Evolutionary conservation across 805 yeast species (phyloP), one percentile per base, ranked within the genome.

Genomic region (Yarrowia deformans): DNA sequence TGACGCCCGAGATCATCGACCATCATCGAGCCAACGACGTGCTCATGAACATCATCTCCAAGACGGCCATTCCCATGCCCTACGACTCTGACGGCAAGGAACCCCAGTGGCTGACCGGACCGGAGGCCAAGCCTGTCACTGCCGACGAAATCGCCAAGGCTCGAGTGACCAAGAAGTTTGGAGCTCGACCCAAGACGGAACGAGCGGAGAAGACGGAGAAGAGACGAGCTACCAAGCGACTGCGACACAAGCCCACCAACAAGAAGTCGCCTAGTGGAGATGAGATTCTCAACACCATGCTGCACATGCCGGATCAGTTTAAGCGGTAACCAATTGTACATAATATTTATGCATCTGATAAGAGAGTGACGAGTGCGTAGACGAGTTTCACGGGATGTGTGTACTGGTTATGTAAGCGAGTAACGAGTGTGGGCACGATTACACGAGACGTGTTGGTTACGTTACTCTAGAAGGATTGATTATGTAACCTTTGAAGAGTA

Each of bases 21-120:
- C 68, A 63, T 3, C 68, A 63, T 8, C 29, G 56, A 10, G 37
- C 45, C 56, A 43, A 43, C 52, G 40, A 60, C 40, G 66, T 45
- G 42, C 66, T 69, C 29, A 45, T 58, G 46, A 67, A 69, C 49
- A 69, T 69, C 42, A 50, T 69, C 16, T 52, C 52, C 52, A 42
- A 46, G 32, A 56, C 40, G 37, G 69, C 73, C 43, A 60, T 60
- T n/a, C 52, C 66, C 52, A 60, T 60, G 66, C 66, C 66, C 1
- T 60, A 60, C 19, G 66, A 60, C 14, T 60, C 66, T 0, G 66
- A 60, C 23, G 66, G 66, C 3, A 60, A 60, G 42, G 66, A 60
- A n/a, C 66, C 66, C 14, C 66, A 60, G 66, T 60, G 66, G 66
- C 23, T 60, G 34, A 10, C 19, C 8, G 66, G 66, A 4, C 66